A percentile compares a stretch with the other conserved stretches of the same genome.
phyloP scores from a whole-genome alignment of 2,329 filamentous ascomycete genomes.

The Dactylonectria macrodidyma region DNA sequence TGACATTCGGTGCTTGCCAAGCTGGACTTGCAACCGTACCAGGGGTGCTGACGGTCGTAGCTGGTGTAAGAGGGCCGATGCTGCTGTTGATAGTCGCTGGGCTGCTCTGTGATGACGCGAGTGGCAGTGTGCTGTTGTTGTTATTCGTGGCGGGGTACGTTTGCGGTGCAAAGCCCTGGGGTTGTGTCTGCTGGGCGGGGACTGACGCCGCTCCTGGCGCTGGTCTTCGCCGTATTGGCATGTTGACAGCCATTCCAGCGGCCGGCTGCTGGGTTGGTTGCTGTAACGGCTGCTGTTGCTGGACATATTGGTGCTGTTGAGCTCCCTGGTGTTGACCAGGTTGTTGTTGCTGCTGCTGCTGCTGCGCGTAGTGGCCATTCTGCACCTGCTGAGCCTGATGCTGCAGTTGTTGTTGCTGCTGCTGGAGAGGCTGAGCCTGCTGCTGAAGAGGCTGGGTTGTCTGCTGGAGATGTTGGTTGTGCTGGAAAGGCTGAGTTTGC shows the following conservation, averaged over 20 bases:
- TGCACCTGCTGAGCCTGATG: not conserved
- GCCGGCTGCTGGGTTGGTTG: not conserved
- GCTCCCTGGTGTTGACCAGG: too few relatives aligned
- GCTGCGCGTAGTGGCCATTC: not conserved
- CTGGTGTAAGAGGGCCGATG: not conserved
- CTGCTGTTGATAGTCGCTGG: not conserved
- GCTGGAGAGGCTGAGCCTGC: not conserved
- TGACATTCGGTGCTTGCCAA: not conserved
- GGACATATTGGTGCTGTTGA: not conserved
- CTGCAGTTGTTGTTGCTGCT: not conserved
- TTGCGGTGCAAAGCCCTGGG: not conserved
- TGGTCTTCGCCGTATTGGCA: not conserved
- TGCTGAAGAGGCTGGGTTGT: not conserved
- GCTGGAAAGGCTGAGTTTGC: not conserved
- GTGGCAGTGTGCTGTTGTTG: not conserved
- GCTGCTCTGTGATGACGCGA: not conserved
- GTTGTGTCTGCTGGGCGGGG: not conserved
- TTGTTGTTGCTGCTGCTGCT: too few relatives aligned
- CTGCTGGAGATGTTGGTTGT: not conserved
- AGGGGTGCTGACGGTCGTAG: not conserved
- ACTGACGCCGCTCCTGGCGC: not conserved
- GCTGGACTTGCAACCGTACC: not conserved
- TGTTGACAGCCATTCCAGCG: not conserved
- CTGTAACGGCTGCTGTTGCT: not conserved
- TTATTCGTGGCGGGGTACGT: not conserved